These are phyloP conservation scores for Thraustochytrium striatum DNA, from an alignment of 352 stramenopile species.

Conservation along the genomic window DNA sequence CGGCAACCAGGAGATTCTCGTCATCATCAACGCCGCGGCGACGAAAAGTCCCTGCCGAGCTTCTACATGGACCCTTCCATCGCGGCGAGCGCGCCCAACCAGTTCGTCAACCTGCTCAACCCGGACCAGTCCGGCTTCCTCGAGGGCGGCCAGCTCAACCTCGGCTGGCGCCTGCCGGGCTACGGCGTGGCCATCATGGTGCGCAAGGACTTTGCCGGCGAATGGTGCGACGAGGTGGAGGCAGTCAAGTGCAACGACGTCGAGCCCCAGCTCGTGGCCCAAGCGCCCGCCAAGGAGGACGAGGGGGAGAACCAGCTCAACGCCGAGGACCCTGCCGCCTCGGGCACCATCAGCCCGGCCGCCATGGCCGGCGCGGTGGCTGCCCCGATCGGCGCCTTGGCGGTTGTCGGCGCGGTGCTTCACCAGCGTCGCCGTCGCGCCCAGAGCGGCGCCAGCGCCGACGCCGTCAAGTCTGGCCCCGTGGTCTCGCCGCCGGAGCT, in stretches of 20 bases:
- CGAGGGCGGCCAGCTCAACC: background rate
- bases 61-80: background rate
- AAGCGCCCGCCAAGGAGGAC: too few relatives aligned
- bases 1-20: background rate
- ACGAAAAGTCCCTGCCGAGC: background rate
- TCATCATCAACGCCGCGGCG: background rate
- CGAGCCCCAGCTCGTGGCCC: too few relatives aligned
- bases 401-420: too few relatives aligned
- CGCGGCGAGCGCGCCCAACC: background rate
- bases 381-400: too few relatives aligned
- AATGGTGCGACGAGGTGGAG: background rate
- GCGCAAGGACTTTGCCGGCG: background rate
- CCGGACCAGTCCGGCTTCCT: background rate
- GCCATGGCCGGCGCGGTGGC: too few relatives aligned
- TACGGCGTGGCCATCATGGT: background rate
- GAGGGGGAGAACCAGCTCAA: too few relatives aligned
- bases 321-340: too few relatives aligned
- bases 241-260: background rate
- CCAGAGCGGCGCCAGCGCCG: background rate
- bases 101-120: slow-evolving; percentile 18
- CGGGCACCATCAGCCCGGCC: too few relatives aligned
- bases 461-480: background rate
- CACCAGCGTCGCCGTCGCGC: too few relatives aligned
- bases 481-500: too few relatives aligned
- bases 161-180: background rate